Conservation (phyloP, 768 basidiomycete species). For the Termitomyces sp. region DNA sequence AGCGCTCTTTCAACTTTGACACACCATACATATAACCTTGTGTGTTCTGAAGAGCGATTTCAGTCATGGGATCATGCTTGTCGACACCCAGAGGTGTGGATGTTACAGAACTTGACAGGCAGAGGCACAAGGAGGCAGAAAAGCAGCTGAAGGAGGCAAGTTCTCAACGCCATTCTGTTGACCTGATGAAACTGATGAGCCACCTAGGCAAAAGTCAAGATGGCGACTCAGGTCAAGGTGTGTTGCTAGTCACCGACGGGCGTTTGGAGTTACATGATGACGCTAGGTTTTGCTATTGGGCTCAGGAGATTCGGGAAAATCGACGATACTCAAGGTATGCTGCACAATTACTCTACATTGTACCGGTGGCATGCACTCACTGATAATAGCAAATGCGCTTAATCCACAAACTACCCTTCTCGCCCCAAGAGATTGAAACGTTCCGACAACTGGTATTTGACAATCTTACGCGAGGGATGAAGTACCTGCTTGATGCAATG, state of each 20-base stretch:
- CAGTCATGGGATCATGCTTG: slow-evolving; percentile 76
- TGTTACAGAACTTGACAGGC: slow-evolving; percentile 66
- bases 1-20: background rate
- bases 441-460: slow-evolving; percentile 92
- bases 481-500: slow-evolving; percentile 82
- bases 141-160: slow-evolving; percentile 74
- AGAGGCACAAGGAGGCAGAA: slow-evolving; percentile 66
- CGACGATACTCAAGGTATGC: slow-evolving; percentile 80
- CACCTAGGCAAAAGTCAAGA: slow-evolving; percentile 65
- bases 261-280: background rate
- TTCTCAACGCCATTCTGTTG: slow-evolving; percentile 10
- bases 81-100: slow-evolving; percentile 58
- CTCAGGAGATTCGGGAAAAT: slow-evolving; percentile 93
- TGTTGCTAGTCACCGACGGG: slow-evolving; percentile 6
- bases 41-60: background rate
- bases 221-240: slow-evolving; percentile 78
- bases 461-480: slow-evolving; percentile 86
- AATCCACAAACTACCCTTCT: slow-evolving; percentile 87
- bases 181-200: slow-evolving; percentile 4
- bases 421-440: slow-evolving; percentile 76
- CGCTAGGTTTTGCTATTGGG: slow-evolving; percentile 81
- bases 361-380: background rate
- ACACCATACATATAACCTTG: background rate
- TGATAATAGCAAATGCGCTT: slow-evolving; percentile 88
- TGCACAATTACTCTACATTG: background rate